phyloP scores from a whole-genome alignment of 768 basidiomycete species.

The Tylopilus sp. region DNA sequence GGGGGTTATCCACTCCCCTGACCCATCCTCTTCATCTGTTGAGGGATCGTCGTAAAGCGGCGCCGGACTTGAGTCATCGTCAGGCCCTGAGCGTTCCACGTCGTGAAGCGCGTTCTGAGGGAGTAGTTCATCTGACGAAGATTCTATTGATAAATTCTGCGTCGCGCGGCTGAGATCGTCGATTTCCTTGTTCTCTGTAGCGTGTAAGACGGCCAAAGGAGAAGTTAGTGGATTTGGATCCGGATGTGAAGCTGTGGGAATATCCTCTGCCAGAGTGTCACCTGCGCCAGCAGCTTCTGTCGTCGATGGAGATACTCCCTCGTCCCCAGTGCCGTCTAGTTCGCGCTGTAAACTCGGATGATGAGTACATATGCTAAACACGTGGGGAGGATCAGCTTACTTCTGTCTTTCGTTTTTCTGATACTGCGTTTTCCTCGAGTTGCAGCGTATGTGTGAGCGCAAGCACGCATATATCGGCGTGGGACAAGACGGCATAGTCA shows the following conservation, averaged over 20 bases:
- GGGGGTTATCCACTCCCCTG: constrained; percentile 97
- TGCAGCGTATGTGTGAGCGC: constrained; percentile 84
- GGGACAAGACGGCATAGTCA: constrained; percentile 89
- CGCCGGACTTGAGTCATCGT: constrained; percentile 5
- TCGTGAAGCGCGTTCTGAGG: constrained; percentile 33
- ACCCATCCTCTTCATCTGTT: constrained; percentile 72
- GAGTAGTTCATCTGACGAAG: constrained; percentile 3
- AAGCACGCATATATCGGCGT: constrained; percentile 86
- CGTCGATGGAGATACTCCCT: not conserved
- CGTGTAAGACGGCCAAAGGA: not conserved
- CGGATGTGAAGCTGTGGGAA: not conserved
- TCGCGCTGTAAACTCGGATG: constrained; percentile 11
- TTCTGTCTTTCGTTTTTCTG: constrained; percentile 29
- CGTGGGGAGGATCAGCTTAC: constrained; percentile 17
- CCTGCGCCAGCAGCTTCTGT: not conserved
- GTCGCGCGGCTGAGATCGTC: constrained; percentile 12
- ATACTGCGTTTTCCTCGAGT: constrained; percentile 40
- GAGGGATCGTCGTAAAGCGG: constrained; percentile 73
- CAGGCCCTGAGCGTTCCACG: constrained; percentile 16
- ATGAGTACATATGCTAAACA: not conserved
- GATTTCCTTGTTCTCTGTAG: not conserved
- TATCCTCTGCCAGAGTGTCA: too few relatives aligned
- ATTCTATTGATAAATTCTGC: constrained; percentile 13
- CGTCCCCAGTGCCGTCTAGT: not conserved
- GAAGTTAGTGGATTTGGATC: not conserved